Percentiles rank a stretch among this genome's conserved stretches.
Evolutionary conservation across 2,329 filamentous ascomycete genomes (phyloP).

Genomic region (Colletotrichum sp.): DNA sequence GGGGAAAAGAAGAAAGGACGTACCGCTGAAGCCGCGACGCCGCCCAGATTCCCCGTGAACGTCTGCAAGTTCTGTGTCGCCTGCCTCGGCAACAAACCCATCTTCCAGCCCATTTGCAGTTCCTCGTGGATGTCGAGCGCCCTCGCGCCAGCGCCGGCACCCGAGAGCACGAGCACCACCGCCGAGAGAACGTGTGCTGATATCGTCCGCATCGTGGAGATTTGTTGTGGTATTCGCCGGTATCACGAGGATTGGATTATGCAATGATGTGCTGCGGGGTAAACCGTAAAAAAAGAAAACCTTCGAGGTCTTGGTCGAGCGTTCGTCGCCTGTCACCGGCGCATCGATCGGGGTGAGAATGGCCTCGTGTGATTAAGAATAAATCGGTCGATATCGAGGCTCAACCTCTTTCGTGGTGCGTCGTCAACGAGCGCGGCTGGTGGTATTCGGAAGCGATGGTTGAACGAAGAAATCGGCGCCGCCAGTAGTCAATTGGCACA

Average conservation of each 20-base stretch:
- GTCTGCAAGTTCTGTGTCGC: conserved; percentile 40
- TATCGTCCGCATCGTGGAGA: neutral
- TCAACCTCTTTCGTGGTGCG: conserved; percentile 10
- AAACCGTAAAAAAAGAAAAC: neutral
- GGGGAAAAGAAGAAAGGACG: conserved; percentile 1
- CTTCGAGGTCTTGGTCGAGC: neutral
- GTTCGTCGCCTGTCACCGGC: neutral
- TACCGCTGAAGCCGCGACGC: conserved; percentile 38
- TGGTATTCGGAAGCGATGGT: neutral
- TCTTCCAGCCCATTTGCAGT: conserved; percentile 37
- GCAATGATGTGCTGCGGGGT: neutral
- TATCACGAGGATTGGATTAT: neutral
- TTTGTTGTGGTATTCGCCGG: neutral
- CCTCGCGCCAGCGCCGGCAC: conserved; percentile 5
- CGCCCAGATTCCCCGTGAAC: conserved; percentile 45
- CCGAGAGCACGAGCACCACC: neutral
- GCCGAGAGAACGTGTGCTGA: neutral
- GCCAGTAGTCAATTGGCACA: neutral
- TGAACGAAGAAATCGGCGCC: neutral
- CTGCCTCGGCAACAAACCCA: conserved; percentile 38
- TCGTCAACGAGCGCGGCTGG: neutral
- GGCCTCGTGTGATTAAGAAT: neutral
- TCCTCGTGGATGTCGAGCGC: conserved; percentile 30
- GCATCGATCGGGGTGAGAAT: neutral
- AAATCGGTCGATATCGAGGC: neutral